Percentiles rank a stretch among this genome's conserved stretches.
phyloP scores from a whole-genome alignment of 106 monocot species.

The Dioscorea alata region DNA sequence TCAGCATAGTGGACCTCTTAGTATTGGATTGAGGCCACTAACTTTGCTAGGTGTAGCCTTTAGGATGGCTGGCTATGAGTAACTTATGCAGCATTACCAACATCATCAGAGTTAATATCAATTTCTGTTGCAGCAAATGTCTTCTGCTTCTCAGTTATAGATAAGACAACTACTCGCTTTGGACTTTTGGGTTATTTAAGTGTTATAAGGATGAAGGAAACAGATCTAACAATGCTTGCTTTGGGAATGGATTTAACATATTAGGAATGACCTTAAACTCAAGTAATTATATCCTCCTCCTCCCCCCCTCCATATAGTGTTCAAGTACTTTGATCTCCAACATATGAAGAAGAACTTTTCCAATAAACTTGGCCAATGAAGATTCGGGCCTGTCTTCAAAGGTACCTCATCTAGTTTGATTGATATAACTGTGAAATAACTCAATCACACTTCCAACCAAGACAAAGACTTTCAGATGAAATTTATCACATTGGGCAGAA shows the following conservation, averaged over 20 bases:
- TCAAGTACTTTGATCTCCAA: too few relatives aligned
- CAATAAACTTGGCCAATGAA: too few relatives aligned
- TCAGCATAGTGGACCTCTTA: conserved; percentile 56
- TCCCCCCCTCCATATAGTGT: too few relatives aligned
- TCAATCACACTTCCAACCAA: too few relatives aligned
- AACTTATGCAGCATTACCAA: conserved; percentile 78
- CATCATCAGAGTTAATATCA: conserved; percentile 57
- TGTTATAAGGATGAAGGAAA: conserved; percentile 69
- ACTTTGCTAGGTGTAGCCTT: conserved; percentile 43
- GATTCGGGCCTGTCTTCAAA: too few relatives aligned
- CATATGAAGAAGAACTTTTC: too few relatives aligned
- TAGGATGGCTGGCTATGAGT: conserved; percentile 60
- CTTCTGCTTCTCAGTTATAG: conserved; percentile 55
- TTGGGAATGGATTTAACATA: conserved; percentile 86
- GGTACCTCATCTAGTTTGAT: too few relatives aligned
- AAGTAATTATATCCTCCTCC: too few relatives aligned
- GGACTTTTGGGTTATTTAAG: conserved; percentile 70
- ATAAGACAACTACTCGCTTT: conserved; percentile 51
- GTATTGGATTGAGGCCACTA: conserved; percentile 70
- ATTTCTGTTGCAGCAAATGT: conserved; percentile 67
- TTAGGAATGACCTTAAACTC: conserved; percentile 81
- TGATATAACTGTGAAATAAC: too few relatives aligned
- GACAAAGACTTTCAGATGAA: too few relatives aligned
- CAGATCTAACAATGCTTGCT: conserved; percentile 73
- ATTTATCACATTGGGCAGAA: too few relatives aligned